These are phyloP conservation scores for Clarireedia hainanense DNA, from an alignment of 2,329 filamentous ascomycete genomes.

Conservation along the genomic window DNA sequence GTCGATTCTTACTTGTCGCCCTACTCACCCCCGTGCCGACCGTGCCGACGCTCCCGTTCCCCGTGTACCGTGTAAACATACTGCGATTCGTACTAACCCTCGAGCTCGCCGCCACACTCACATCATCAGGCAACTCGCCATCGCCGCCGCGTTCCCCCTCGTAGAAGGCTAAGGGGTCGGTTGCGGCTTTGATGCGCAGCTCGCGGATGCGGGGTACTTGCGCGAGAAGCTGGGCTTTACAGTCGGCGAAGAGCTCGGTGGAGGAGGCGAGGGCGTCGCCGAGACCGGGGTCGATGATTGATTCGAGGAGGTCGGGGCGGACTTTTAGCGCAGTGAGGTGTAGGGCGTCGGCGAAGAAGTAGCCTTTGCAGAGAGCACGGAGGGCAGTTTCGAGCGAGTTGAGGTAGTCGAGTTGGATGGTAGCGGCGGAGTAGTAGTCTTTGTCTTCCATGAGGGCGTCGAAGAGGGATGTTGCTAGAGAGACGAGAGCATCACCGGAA, in stretches of 20 bases:
- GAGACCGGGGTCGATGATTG: conserved; percentile 68
- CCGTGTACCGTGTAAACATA: conserved; percentile 88
- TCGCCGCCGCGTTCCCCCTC: conserved; percentile 62
- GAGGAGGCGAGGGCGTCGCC: conserved; percentile 72
- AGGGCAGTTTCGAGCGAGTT: conserved; percentile 62
- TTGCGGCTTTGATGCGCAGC: conserved; percentile 69
- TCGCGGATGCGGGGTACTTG: conserved; percentile 83
- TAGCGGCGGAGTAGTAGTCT: conserved; percentile 72
- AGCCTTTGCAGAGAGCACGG: conserved; percentile 76
- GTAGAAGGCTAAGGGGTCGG: conserved; percentile 84
- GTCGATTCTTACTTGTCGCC: conserved; percentile 79
- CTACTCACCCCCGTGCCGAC: conserved; percentile 66
- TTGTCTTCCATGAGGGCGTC: conserved; percentile 77
- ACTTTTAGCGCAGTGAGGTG: conserved; percentile 58
- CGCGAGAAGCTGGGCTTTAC: conserved; percentile 72
- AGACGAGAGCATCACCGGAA: conserved; percentile 47
- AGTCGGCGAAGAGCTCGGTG: conserved; percentile 90
- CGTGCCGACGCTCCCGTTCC: conserved; percentile 49
- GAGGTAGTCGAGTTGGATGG: conserved; percentile 76
- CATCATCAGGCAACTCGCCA: conserved; percentile 77
- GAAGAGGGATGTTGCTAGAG: conserved; percentile 66
- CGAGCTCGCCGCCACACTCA: conserved; percentile 78
- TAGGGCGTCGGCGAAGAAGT: conserved; percentile 82
- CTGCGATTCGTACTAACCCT: conserved; percentile 75
- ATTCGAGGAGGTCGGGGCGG: conserved; percentile 53